Conservation (phyloP, 2,329 filamentous ascomycete species). For the Diaporthe caulivora region DNA sequence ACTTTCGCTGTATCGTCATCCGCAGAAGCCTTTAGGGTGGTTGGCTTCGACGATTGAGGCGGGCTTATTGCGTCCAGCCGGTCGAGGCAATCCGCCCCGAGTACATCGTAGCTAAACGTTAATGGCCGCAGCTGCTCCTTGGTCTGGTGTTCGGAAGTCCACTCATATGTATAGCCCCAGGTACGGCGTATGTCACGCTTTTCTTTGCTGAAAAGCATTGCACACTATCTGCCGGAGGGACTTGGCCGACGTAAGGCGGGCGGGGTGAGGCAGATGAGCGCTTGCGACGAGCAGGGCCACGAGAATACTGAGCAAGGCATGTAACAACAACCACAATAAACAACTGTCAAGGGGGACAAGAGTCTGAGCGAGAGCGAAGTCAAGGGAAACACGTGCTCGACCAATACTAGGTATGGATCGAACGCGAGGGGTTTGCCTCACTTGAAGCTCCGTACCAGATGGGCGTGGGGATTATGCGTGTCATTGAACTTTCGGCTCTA, state of each 20-base stretch:
- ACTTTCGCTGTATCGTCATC: not conserved
- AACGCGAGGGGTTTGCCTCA: not conserved
- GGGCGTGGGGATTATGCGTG: slow-evolving; percentile 14
- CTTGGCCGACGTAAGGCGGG: not conserved
- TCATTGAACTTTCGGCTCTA: slow-evolving; percentile 8
- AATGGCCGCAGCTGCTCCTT: slow-evolving; percentile 69
- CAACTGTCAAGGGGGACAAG: not conserved
- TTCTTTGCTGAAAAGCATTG: slow-evolving; percentile 29
- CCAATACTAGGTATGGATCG: not conserved
- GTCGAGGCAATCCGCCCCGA: slow-evolving; percentile 75
- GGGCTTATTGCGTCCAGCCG: slow-evolving; percentile 72
- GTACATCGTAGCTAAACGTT: slow-evolving; percentile 75
- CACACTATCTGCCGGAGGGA: not conserved
- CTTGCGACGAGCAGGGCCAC: not conserved
- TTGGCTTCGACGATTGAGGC: slow-evolving; percentile 45
- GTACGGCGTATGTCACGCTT: slow-evolving; percentile 42
- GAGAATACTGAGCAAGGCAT: not conserved
- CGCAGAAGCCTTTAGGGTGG: not conserved
- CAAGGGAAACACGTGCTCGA: not conserved
- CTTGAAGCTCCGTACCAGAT: not conserved
- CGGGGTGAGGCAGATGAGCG: not conserved
- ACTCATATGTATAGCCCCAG: slow-evolving; percentile 79
- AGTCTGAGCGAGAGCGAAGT: not conserved
- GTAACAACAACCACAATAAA: not conserved
- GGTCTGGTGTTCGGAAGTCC: slow-evolving; percentile 74